Percentiles rank a stretch among this genome's conserved stretches.
Evolutionary conservation across 1,284 basidiomycete genomes (phyloP).

Genomic region (Rhodotorula sp.): DNA sequence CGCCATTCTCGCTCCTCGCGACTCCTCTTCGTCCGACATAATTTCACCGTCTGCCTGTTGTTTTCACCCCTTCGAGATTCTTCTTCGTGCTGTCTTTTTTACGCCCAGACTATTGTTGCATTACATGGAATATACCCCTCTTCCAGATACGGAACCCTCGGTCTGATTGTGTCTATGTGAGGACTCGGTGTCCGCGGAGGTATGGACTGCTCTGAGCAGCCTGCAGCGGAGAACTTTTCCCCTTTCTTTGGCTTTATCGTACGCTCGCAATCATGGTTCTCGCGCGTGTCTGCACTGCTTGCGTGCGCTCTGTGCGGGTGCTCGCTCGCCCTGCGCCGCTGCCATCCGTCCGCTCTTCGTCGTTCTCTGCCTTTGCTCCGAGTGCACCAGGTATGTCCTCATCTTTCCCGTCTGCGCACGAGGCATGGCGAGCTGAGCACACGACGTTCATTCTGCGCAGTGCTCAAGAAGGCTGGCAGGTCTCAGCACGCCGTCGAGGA

Average conservation of each 20-base stretch:
- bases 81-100: neutral
- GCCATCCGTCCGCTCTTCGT: neutral
- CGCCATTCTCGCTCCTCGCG: too few species aligned
- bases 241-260: too few species aligned
- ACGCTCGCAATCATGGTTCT: neutral
- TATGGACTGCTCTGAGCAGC: neutral
- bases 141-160: neutral
- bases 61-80: too few species aligned
- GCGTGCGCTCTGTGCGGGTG: conserved; percentile 3
- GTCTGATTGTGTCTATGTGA: neutral
- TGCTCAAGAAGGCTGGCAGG: conserved; percentile 4
- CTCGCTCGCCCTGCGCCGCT: neutral
- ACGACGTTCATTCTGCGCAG: neutral
- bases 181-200: neutral
- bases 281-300: conserved; percentile 7
- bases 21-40: too few species aligned
- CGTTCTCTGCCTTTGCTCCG: conserved; percentile 8
- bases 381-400: neutral
- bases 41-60: too few species aligned
- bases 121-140: neutral
- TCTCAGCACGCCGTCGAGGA: conserved; percentile 1
- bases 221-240: too few species aligned
- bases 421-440: too few species aligned
- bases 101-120: neutral
- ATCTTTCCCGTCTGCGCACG: neutral